Base-by-base conservation (phyloP, 805 yeast species). In the Candida nonsorbophila region DNA sequence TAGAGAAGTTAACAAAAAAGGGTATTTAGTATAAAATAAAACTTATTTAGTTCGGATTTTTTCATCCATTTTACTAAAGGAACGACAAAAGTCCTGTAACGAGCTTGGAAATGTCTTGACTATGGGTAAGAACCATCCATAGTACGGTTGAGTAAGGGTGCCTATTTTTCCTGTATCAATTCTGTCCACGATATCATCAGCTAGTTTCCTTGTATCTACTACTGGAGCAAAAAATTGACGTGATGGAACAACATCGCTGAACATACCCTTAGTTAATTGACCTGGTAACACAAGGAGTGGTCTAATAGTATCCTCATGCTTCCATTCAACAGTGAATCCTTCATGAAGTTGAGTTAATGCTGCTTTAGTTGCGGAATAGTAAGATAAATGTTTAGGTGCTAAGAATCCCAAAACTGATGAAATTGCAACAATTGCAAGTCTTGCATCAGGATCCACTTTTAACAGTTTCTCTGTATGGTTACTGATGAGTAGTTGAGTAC, bases 301-400 rank as follows among this genome's bases (percentile, higher is more conserved):
- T 4, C 61, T 41, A 3, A 72, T 42, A 2, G 30, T 27, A 0
- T 57, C 45, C 20, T 28, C 27, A 2, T 34, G 36, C 2, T 25
- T 26, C 5, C 61, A 30, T 36, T 74, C 80, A 24, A 56, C 56
- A 4, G 58, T 35, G 16, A 74, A 30, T 1, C 71, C 56, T 38
- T 72, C 77, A 37, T 70, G 67, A 6, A 68, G 36, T 39, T 62
- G 66, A 7, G 58, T 44, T 14, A 58, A 35, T 0, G 74, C 68
- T 1, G 74, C 69, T 35, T 74, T 74, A 6, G 74, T 53, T 1
- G 73, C 72, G 1, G 74, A 55, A 44, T 74, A 74, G 4, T 66
- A 37, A 7, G 74, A 62, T 9, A 74, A 51, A 24, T 67, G 60
- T 28, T 44, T 51, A 0, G 80, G 78, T 3, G 74, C 74, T 6